Evolutionary conservation across 306 rosid species (phyloP), one percentile per base, ranked within the genome.

Genomic region (Trifolium pratense): DNA sequence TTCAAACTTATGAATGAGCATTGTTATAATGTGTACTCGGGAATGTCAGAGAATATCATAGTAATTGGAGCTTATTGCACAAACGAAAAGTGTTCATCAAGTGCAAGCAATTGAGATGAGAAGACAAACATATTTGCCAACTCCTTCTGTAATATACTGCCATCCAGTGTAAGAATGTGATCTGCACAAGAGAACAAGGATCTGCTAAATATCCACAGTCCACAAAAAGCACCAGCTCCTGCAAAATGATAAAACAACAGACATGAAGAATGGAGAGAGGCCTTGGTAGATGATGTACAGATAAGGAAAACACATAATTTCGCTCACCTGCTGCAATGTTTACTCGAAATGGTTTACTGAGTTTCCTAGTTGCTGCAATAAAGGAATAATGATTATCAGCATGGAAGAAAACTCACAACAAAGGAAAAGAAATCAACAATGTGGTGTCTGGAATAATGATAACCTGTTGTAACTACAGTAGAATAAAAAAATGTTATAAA

Each of bases 81-180:
- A 74, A 69, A 48, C 55, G 43, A 55, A 67, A 74, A 68, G 32
- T 15, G 34, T 48, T 40, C 16, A 68, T 56, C 68, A 78, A 68
- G 66, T 43, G 51, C 61, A 62, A 25, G 75, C 52, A 71, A 76
- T 49, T 37, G 11, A 66, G 71, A 67, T 34, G 53, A 66, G 75
- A 73, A 68, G 76, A 87, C 88, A 5, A 80, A 94, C 97, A 91
- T 86, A 68, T 85, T 84, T 11, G 90, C 91, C 21, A 94, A 79
- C 85, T 91, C 98, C 69, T 60, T 82, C 86, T 94, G 98, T 80
- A 88, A 77, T 71, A 72, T 71, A 84, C 83, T 89, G 64, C 97
- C 97, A 60, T 88, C 86, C 84, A 81, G 52, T 63, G 86, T 39
- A 83, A 94, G 96, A 74, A 94, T 86, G 66, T 80, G 84, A 37